Evolutionary conservation across 306 rosid species (phyloP).

Genomic region (Ormosia emarginata): DNA sequence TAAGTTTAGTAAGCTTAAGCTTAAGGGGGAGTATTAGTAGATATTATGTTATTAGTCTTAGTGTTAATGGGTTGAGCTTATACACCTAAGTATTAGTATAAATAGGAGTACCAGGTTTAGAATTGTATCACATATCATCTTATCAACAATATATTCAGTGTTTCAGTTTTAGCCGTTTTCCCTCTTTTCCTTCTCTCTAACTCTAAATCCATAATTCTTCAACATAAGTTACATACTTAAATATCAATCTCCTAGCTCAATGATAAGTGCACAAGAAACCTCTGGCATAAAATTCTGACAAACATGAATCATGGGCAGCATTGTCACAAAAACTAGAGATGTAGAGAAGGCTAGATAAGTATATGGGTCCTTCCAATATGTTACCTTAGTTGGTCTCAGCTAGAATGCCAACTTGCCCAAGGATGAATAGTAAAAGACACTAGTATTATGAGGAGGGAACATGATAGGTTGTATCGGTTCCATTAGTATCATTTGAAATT

Average conservation of each 20-base stretch:
- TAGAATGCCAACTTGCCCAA: background rate
- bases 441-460: background rate
- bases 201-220: no score
- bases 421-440: constrained; percentile 10
- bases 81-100: no score
- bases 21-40: no score
- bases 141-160: no score
- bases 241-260: constrained; percentile 11
- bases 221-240: no score
- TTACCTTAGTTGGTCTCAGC: background rate
- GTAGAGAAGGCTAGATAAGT: background rate
- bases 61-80: no score
- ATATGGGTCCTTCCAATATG: background rate
- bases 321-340: background rate
- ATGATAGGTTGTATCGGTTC: background rate
- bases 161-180: no score
- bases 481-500: background rate
- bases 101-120: no score
- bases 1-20: no score
- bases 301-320: background rate
- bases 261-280: background rate
- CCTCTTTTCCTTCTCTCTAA: no score
- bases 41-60: no score
- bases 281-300: constrained; percentile 2
- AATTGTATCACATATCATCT: no score